These are phyloP conservation scores for Cucurbita argyrosperma DNA, from an alignment of 306 rosid genomes.

Conservation along the genomic window DNA sequence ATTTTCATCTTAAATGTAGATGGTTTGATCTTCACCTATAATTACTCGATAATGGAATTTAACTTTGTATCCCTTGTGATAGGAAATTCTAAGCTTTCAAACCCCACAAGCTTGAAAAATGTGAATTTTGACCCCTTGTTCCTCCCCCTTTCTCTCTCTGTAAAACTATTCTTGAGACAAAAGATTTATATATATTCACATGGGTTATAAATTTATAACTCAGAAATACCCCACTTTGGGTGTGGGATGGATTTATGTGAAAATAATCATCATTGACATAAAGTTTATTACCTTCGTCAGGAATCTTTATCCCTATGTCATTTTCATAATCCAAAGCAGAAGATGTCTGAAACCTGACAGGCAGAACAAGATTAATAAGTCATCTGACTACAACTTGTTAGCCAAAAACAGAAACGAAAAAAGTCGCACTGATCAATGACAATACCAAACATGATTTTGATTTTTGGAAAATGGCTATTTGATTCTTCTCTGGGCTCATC, in stretches of 20 bases:
- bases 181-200: background rate
- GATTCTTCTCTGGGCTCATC: background rate
- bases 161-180: background rate
- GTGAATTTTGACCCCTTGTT: background rate
- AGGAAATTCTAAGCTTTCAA: background rate
- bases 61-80: background rate
- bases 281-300: background rate
- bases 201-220: background rate
- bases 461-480: background rate
- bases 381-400: background rate
- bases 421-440: background rate
- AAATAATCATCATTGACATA: background rate
- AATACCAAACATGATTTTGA: background rate
- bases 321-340: background rate
- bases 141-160: background rate
- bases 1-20: no score
- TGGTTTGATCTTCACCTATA: no score
- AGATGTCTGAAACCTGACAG: background rate
- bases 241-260: background rate
- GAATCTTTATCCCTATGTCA: constrained; percentile 1
- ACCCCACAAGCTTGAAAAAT: background rate
- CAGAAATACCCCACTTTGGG: background rate
- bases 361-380: background rate
- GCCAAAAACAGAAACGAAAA: background rate
- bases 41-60: background rate